Percentiles rank a stretch among this genome's conserved stretches.
These are phyloP conservation scores for Hypoxylon rickii DNA, from an alignment of 495 filamentous ascomycete species.

Conservation along the genomic window DNA sequence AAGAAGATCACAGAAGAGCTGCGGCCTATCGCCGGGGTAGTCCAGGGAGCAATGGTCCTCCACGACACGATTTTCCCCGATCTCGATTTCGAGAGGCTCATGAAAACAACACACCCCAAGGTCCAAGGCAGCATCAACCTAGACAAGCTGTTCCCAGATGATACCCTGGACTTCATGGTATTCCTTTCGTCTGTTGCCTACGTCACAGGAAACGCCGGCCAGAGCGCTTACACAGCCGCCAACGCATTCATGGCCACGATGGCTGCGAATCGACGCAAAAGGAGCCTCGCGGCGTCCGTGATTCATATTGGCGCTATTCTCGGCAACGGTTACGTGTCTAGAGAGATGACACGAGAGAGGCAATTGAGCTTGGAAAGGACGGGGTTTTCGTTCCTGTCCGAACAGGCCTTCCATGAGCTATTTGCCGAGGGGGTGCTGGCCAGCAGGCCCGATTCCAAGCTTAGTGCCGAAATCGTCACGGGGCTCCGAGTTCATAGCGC, in stretches of 20 bases:
- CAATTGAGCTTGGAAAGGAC: background rate
- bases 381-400: conserved; percentile 8
- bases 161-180: conserved; percentile 51
- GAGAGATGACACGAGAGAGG: conserved; percentile 30
- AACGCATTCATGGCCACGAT: conserved; percentile 52
- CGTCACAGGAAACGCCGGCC: conserved; percentile 46
- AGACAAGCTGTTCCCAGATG: conserved; percentile 42
- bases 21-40: background rate
- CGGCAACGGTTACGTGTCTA: conserved; percentile 49
- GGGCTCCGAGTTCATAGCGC: background rate
- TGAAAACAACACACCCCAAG: background rate
- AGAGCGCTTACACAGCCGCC: conserved; percentile 57
- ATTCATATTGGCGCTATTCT: conserved; percentile 50
- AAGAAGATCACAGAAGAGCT: background rate
- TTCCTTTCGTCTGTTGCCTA: conserved; percentile 40
- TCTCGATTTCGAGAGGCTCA: background rate
- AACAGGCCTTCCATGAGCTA: conserved; percentile 24
- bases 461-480: background rate
- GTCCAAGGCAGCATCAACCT: conserved; percentile 31
- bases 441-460: background rate
- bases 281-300: conserved; percentile 39
- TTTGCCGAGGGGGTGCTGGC: conserved; percentile 21
- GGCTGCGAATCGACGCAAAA: conserved; percentile 36
- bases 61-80: background rate
- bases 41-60: background rate